phyloP scores from a whole-genome alignment of 2,329 filamentous ascomycete species.

The Pyrenochaeta sp. region DNA sequence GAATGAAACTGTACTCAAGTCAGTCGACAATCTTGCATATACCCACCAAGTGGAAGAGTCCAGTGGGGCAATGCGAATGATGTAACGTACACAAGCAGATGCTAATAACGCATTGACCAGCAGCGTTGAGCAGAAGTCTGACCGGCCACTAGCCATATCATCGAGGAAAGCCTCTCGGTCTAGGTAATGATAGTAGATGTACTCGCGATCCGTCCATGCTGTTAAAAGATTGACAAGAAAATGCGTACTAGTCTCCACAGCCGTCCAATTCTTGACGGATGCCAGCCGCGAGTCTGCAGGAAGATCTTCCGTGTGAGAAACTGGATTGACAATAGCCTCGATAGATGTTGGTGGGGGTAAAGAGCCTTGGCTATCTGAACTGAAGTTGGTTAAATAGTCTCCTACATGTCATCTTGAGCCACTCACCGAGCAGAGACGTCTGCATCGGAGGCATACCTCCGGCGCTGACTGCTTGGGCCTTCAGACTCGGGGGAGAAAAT shows the following conservation, averaged over 20 bases:
- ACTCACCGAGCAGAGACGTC: conserved; percentile 39
- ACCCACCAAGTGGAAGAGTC: neutral
- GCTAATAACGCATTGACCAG: conserved; percentile 41
- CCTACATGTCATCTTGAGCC: conserved; percentile 4
- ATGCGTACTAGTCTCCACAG: conserved; percentile 23
- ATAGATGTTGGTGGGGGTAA: conserved; percentile 26
- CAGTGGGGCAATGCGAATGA: neutral
- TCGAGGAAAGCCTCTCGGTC: conserved; percentile 42
- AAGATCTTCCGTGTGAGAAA: conserved; percentile 10
- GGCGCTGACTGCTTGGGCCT: conserved; percentile 31
- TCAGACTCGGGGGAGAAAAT: conserved; percentile 25
- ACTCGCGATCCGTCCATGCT: conserved; percentile 35
- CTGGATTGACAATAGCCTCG: conserved; percentile 26
- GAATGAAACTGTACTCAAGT: conserved; percentile 29
- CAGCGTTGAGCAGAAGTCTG: conserved; percentile 39
- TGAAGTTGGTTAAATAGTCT: conserved; percentile 38
- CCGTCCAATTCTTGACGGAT: conserved; percentile 32
- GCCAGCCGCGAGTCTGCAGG: conserved; percentile 27
- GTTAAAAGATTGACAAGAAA: conserved; percentile 32
- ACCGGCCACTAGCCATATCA: conserved; percentile 29
- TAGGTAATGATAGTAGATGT: conserved; percentile 38
- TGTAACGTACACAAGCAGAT: conserved; percentile 36
- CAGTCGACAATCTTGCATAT: neutral
- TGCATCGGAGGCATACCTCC: conserved; percentile 31
- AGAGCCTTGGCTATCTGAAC: conserved; percentile 33